Evolutionary conservation across 371 early-diverging fungal genomes (phyloP), one percentile per base, ranked within the genome.

Genomic region (Basidiobolus meristosporus): DNA sequence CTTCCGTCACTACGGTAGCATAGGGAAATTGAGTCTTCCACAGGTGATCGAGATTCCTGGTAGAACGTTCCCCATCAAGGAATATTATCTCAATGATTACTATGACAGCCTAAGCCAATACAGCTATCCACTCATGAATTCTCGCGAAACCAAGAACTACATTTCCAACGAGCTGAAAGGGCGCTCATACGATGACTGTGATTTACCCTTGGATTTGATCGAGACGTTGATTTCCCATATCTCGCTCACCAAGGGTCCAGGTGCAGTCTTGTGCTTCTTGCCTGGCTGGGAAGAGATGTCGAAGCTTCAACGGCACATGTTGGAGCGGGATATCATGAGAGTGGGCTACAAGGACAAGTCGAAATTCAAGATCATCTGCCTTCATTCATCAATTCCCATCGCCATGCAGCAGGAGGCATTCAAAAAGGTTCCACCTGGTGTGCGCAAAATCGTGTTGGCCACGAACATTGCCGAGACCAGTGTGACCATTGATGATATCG

Each of bases 401-500:
- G 73, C 71, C 12, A 61, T 69, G 7, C 78, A 86, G 48, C 65
- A 67, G 23, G 60, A 58, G 11, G 77, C 75, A 1, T 75, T 77
- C 52, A 68, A 69, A 19, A 45, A 58, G 3, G 73, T 76, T 7
- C 68, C 73, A 1, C 38, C 51, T 0, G 59, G 63, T 1, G 48
- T 52, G 41, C 62, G 83, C 17, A 86, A 88, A 48, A 68, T 88
- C 17, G 77, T 91, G 26, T 60, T 93, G 4, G 60, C 85, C 10
- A 75, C 93, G 16, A 90, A n/a, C n/a, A n/a, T n/a, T n/a, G n/a
- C n/a, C n/a, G n/a, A n/a, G n/a, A n/a, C n/a, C n/a, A n/a, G n/a
- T 44, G 69, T 98, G 15, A 98, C 98, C 6, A 92, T 98, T 29
- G 88, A 88, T 7, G 91, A 89, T 52, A 77, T 93, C 10, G 86